Base-by-base conservation (phyloP, 139 green algal genomes). In the Tetraselmis striata region DNA sequence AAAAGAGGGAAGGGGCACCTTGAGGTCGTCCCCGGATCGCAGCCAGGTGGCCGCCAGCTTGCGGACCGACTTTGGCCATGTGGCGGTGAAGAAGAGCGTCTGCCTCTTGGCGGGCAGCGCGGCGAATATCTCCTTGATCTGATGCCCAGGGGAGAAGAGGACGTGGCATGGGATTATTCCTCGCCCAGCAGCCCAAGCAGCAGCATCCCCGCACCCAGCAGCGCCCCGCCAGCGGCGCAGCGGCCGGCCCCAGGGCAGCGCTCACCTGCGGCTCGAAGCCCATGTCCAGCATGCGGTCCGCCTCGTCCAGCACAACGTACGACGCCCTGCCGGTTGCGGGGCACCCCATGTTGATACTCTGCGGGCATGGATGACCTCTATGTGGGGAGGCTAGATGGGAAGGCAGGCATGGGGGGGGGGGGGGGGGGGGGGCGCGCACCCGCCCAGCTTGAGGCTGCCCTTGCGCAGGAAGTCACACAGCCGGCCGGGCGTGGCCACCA, bases 41-140 rank as follows among this genome's bases (percentile, higher is more conserved):
- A 84, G 75, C 74, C 32, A 90, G 1, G n/a, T 28, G 1, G 82
- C 80, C 23, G 95, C 95, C 78, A 99, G 91, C 87, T 95, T 93
- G 87, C 95, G 91, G 75, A 99, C 92, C 32, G 86, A 88, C 2
- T 82, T 79, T 31, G 96, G 96, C 95, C 95, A 99, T 0, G 96
- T 99, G 82, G 96, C 96, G 30, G 80, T 92, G 87, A 99, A 98
- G 94, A 99, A 98, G 78, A 98, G 89, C 18, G 96, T 99, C 86
- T 99, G 95, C 0, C 96, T 84, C 84, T 97, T 94, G 5, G 93
- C 86, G 5, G 94, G 87, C 1, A 91, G 92, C 27, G 30, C 78
- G 22, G 81, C 77, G 30, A 83, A 79, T 32, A 83, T 81, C 59
- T 67, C 45, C 30, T 83, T 83, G 18, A 82, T 82, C 82, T 83